phyloP scores from a whole-genome alignment of 257 asterid genomes.

The Voacanga thouarsii region DNA sequence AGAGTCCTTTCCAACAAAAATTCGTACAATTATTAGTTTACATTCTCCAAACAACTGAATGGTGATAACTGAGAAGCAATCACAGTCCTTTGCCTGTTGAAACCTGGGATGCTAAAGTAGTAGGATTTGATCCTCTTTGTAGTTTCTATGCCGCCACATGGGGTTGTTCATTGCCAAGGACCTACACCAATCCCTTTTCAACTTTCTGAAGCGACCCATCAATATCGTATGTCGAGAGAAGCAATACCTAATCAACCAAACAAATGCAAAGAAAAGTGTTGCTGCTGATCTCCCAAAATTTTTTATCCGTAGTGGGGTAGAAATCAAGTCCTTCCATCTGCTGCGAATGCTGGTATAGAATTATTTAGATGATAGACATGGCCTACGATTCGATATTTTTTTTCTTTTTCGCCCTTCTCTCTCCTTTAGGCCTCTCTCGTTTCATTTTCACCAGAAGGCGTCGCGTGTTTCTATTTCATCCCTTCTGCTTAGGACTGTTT shows the following conservation, averaged over 20 bases:
- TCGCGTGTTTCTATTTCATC: not conserved
- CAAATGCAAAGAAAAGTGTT: constrained; percentile 1
- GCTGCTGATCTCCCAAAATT: not conserved
- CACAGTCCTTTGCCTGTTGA: not conserved
- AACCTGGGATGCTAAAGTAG: not conserved
- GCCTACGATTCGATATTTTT: not conserved
- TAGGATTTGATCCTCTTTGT: not conserved
- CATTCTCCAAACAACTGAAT: not conserved
- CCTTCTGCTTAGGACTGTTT: not conserved
- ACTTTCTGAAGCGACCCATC: constrained; percentile 19
- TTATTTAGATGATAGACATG: constrained; percentile 20
- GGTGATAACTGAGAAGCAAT: not conserved
- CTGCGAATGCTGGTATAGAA: too few relatives aligned
- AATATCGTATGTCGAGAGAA: not conserved
- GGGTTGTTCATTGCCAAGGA: constrained; percentile 19
- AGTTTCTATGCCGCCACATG: constrained; percentile 19
- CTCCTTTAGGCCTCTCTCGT: too few relatives aligned
- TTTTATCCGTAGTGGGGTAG: constrained; percentile 36
- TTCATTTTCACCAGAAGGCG: too few relatives aligned
- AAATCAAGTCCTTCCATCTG: constrained; percentile 8
- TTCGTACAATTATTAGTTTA: too few relatives aligned
- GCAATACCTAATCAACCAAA: not conserved
- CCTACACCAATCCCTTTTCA: constrained; percentile 6
- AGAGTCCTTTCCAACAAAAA: not conserved
- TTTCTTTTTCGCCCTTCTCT: not conserved